Conservation (phyloP, 306 rosid genomes). For the Calophaca sinica region DNA sequence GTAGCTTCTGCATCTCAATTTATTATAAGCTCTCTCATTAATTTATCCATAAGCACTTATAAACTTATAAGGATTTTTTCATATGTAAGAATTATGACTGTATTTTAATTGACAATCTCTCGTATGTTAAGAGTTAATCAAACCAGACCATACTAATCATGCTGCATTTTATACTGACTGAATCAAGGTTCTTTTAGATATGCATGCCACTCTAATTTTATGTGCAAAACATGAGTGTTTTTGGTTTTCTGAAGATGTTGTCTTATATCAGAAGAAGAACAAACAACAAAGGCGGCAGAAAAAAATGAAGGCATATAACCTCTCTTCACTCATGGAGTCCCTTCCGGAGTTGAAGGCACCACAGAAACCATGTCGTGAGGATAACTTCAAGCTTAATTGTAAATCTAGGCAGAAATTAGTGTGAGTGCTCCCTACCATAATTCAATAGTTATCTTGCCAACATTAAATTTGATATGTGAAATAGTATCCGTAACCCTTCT, state of each 20-base stretch:
- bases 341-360: constrained; percentile 68
- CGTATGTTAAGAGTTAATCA: not conserved
- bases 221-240: constrained; percentile 17
- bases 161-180: constrained; percentile 22
- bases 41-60: too few relatives aligned
- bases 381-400: constrained; percentile 59
- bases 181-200: not conserved
- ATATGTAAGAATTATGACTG: not conserved
- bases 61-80: not conserved
- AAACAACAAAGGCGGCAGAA: constrained; percentile 67
- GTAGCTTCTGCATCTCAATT: not conserved
- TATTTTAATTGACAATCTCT: not conserved
- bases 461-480: constrained; percentile 26
- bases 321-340: constrained; percentile 66
- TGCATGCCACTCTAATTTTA: not conserved
- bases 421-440: constrained; percentile 54
- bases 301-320: constrained; percentile 75
- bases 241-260: constrained; percentile 34
- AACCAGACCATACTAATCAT: constrained; percentile 7
- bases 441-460: constrained; percentile 33
- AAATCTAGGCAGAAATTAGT: constrained; percentile 69
- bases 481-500: constrained; percentile 31
- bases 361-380: constrained; percentile 35
- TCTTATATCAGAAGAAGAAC: constrained; percentile 51
- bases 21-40: not conserved